These are phyloP conservation scores for Phylloporus arenicola DNA, from an alignment of 768 basidiomycete species.

Conservation along the genomic window DNA sequence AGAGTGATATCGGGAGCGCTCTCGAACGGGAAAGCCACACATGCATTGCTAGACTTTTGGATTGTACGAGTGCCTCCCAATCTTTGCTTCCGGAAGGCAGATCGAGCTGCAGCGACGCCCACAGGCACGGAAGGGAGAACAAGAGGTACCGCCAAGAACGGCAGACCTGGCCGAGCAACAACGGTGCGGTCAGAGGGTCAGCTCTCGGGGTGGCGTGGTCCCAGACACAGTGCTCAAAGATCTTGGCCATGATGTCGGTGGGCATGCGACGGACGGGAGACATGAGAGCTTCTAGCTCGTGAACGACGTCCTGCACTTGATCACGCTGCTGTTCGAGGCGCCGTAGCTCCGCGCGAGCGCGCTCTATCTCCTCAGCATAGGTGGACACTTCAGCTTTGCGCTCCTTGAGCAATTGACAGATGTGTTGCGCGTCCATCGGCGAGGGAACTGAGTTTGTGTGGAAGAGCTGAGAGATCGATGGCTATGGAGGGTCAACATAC, in stretches of 20 bases:
- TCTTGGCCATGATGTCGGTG: conserved; percentile 24
- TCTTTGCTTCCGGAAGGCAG: conserved; percentile 15
- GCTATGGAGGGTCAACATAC: conserved; percentile 4
- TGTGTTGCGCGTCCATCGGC: conserved; percentile 15
- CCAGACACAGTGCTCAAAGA: conserved; percentile 22
- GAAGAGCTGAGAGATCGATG: conserved; percentile 26
- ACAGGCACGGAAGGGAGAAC: conserved; percentile 24
- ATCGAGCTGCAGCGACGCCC: conserved; percentile 21
- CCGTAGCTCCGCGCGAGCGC: conserved; percentile 17
- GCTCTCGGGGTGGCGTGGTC: conserved; percentile 8
- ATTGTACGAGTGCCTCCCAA: conserved; percentile 25
- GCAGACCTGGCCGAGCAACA: conserved; percentile 28
- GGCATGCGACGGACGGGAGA: conserved; percentile 30
- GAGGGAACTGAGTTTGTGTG: conserved; percentile 26
- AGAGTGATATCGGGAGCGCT: conserved; percentile 24
- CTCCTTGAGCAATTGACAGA: conserved; percentile 13
- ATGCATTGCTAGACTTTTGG: conserved; percentile 25
- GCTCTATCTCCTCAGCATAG: conserved; percentile 17
- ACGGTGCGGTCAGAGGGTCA: conserved; percentile 14
- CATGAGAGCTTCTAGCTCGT: conserved; percentile 23
- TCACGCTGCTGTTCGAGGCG: conserved; percentile 16
- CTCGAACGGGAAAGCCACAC: conserved; percentile 29
- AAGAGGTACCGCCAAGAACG: conserved; percentile 28
- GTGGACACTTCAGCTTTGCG: conserved; percentile 11
- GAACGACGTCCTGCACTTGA: conserved; percentile 10